Conservation (phyloP, 2,329 filamentous ascomycete genomes). For the Aquanectria penicillioides region DNA sequence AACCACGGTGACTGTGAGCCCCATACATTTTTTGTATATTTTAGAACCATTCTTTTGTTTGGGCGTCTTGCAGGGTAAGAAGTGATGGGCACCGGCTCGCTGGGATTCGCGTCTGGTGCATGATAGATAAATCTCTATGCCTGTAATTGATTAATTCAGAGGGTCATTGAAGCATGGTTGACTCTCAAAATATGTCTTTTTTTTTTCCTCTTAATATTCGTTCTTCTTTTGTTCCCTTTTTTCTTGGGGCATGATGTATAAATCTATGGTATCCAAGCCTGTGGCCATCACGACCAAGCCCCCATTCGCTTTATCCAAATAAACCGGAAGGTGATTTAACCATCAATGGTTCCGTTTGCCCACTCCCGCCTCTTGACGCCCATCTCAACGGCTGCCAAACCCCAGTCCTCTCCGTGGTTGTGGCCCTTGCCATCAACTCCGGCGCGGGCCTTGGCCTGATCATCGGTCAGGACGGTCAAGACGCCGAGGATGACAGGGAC, state of each 20-base stretch:
- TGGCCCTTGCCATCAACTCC: constrained; percentile 76
- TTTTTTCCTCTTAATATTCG: constrained; percentile 3
- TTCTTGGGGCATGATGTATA: constrained; percentile 11
- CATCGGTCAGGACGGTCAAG: constrained; percentile 87
- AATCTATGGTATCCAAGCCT: constrained; percentile 3
- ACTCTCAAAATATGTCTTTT: constrained; percentile 4
- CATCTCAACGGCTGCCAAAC: constrained; percentile 91
- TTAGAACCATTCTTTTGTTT: constrained; percentile 38
- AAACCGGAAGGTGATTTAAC: constrained; percentile 34
- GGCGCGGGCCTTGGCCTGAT: constrained; percentile 86
- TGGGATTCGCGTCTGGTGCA: constrained; percentile 40
- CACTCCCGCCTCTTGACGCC: constrained; percentile 87
- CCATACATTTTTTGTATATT: constrained; percentile 43
- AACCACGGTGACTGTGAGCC: constrained; percentile 25
- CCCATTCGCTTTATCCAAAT: constrained; percentile 19
- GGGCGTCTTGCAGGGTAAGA: constrained; percentile 42
- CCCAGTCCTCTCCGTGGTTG: constrained; percentile 98
- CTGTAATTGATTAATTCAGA: constrained; percentile 45
- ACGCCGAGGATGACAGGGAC: constrained; percentile 93
- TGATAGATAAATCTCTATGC: constrained; percentile 44
- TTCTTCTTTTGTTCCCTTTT: constrained; percentile 2
- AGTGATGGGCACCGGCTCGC: constrained; percentile 37
- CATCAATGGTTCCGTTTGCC: constrained; percentile 74
- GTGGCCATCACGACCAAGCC: constrained; percentile 10
- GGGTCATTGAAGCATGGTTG: constrained; percentile 28